Conservation (phyloP, 1,284 basidiomycete genomes). For the Bondarzewia mesenterica region DNA sequence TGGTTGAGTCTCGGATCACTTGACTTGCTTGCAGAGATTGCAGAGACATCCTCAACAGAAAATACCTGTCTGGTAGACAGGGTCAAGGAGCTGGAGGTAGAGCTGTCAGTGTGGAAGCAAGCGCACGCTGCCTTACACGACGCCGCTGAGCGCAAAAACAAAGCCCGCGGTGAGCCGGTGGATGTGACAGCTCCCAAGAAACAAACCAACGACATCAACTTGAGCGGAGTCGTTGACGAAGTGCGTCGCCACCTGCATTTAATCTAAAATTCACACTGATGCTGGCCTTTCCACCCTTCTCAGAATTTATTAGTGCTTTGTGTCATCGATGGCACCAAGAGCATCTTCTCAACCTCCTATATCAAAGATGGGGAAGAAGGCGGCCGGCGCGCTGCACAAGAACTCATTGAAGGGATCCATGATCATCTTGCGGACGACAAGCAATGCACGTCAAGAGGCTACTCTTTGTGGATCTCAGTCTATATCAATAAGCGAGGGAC, state of each 20-base stretch:
- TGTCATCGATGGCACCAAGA: conserved; percentile 65
- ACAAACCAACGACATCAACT: neutral
- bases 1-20: neutral
- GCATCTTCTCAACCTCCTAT: conserved; percentile 52
- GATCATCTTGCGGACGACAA: conserved; percentile 51
- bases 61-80: conserved; percentile 54
- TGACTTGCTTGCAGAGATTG: conserved; percentile 42
- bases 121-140: conserved; percentile 54
- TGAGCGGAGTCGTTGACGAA: neutral
- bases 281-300: neutral
- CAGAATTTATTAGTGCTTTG: conserved; percentile 62
- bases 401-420: conserved; percentile 55
- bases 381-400: conserved; percentile 59
- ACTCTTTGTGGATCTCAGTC: conserved; percentile 66
- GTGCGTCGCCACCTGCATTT: neutral
- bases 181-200: neutral
- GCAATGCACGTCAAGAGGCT: conserved; percentile 44
- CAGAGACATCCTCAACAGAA: conserved; percentile 50
- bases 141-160: conserved; percentile 47
- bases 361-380: conserved; percentile 57
- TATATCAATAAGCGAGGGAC: conserved; percentile 59
- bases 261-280: neutral
- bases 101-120: conserved; percentile 62
- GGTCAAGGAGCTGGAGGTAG: conserved; percentile 58
- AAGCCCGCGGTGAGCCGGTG: conserved; percentile 51